Conservation (phyloP, 768 basidiomycete genomes). For the Lactarius tabidus region DNA sequence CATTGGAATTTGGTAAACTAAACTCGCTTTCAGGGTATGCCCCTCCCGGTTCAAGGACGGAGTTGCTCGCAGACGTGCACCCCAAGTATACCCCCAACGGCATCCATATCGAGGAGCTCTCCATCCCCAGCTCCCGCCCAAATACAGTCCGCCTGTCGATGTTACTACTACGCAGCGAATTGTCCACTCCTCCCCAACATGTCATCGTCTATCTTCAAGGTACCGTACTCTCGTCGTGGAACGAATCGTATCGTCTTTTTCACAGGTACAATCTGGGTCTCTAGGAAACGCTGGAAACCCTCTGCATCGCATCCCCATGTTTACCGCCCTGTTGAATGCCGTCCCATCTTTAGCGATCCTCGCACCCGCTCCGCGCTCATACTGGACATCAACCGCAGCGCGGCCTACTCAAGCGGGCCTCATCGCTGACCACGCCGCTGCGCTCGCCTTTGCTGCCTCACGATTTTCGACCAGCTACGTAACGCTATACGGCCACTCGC, state of each 20-base stretch:
- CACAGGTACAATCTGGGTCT: background rate
- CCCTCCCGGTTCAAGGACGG: slow-evolving; percentile 39
- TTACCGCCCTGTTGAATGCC: slow-evolving; percentile 33
- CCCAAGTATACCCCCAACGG: slow-evolving; percentile 27
- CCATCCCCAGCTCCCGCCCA: slow-evolving; percentile 25
- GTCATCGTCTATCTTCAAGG: slow-evolving; percentile 40
- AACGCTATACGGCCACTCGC: slow-evolving; percentile 46
- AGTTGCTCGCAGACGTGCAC: slow-evolving; percentile 31
- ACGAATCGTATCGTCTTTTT: background rate
- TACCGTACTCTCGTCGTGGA: slow-evolving; percentile 9
- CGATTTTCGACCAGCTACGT: slow-evolving; percentile 35
- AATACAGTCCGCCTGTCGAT: slow-evolving; percentile 28
- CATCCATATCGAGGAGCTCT: slow-evolving; percentile 32
- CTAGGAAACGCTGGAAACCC: slow-evolving; percentile 51
- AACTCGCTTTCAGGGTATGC: slow-evolving; percentile 33
- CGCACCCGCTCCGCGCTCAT: slow-evolving; percentile 46
- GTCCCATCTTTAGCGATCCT: slow-evolving; percentile 30
- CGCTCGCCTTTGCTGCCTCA: slow-evolving; percentile 33
- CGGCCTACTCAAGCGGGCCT: slow-evolving; percentile 40
- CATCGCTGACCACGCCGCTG: slow-evolving; percentile 38
- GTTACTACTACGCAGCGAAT: slow-evolving; percentile 27
- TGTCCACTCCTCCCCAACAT: slow-evolving; percentile 11
- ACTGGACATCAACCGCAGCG: slow-evolving; percentile 43
- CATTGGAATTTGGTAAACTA: background rate
- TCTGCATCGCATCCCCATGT: slow-evolving; percentile 42